Conservation (phyloP, 2,329 filamentous ascomycete genomes). For the Pyrenophora seminiperda region DNA sequence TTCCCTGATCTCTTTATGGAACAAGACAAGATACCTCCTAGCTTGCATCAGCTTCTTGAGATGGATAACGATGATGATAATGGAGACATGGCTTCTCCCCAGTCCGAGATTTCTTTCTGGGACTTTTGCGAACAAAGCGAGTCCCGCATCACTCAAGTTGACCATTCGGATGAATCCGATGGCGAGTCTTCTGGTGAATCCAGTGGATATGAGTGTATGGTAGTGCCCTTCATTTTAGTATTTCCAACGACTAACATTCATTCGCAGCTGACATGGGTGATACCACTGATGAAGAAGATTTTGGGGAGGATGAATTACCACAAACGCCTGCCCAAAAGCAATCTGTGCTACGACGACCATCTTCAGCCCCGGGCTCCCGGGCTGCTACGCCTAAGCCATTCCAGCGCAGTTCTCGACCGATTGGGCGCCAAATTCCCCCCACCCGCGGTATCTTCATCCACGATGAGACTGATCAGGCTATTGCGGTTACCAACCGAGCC, state of each 20-base stretch:
- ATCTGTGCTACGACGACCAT: slow-evolving; percentile 57
- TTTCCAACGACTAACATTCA: slow-evolving; percentile 52
- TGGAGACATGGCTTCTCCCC: slow-evolving; percentile 55
- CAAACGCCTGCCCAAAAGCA: slow-evolving; percentile 49
- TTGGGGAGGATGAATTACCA: slow-evolving; percentile 55
- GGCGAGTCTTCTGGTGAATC: slow-evolving; percentile 55
- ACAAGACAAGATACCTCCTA: slow-evolving; percentile 73
- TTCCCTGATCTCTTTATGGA: slow-evolving; percentile 81
- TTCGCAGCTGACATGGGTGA: slow-evolving; percentile 62
- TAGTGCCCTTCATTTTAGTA: slow-evolving; percentile 28
- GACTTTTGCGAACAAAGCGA: slow-evolving; percentile 62
- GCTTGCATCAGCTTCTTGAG: slow-evolving; percentile 75
- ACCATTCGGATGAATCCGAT: slow-evolving; percentile 38
- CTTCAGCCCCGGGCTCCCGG: slow-evolving; percentile 50
- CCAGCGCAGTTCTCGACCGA: slow-evolving; percentile 37
- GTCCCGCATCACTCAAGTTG: slow-evolving; percentile 44
- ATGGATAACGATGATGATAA: slow-evolving; percentile 50
- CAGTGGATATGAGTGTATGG: slow-evolving; percentile 66
- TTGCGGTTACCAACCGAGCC: slow-evolving; percentile 49
- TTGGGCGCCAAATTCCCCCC: slow-evolving; percentile 38
- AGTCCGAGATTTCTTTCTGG: slow-evolving; percentile 62
- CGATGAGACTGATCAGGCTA: slow-evolving; percentile 45
- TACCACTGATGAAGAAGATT: slow-evolving; percentile 58
- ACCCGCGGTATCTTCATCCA: slow-evolving; percentile 46
- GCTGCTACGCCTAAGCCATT: slow-evolving; percentile 47